Percentiles rank a stretch among this genome's conserved stretches.
Evolutionary conservation across 306 rosid genomes (phyloP).

Genomic region (Cucumis hystrix): DNA sequence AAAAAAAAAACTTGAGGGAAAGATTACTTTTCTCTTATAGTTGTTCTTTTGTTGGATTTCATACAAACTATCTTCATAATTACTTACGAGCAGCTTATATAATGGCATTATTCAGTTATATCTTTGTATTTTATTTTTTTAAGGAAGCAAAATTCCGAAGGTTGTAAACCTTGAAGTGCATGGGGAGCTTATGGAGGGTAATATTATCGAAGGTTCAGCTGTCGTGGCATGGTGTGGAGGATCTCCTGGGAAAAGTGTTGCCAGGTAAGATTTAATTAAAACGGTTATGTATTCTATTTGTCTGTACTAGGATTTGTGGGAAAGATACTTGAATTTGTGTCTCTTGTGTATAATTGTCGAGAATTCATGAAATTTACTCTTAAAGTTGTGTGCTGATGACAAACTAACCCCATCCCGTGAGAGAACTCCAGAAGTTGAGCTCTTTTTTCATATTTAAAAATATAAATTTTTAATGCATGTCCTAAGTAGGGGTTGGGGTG

Average conservation of each 20-base stretch:
- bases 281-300: background rate
- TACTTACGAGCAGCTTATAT: background rate
- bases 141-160: conserved; percentile 83
- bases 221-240: conserved; percentile 98
- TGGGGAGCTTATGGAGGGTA: conserved; percentile 87
- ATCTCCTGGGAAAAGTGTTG: conserved; percentile 85
- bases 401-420: too few species aligned
- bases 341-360: too few species aligned
- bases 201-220: conserved; percentile 55
- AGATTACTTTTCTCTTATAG: background rate
- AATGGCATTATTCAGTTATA: background rate
- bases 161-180: conserved; percentile 67
- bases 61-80: background rate
- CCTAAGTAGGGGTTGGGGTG: too few species aligned
- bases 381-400: too few species aligned
- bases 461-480: too few species aligned
- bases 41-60: background rate
- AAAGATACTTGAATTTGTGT: too few species aligned
- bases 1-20: background rate
- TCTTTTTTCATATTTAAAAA: too few species aligned
- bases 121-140: background rate
- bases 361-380: too few species aligned
- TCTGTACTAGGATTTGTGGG: background rate
- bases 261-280: conserved; percentile 54
- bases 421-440: too few species aligned